Conservation (phyloP, 169 alveolate species). For the Cryptosporidium tyzzeri region DNA sequence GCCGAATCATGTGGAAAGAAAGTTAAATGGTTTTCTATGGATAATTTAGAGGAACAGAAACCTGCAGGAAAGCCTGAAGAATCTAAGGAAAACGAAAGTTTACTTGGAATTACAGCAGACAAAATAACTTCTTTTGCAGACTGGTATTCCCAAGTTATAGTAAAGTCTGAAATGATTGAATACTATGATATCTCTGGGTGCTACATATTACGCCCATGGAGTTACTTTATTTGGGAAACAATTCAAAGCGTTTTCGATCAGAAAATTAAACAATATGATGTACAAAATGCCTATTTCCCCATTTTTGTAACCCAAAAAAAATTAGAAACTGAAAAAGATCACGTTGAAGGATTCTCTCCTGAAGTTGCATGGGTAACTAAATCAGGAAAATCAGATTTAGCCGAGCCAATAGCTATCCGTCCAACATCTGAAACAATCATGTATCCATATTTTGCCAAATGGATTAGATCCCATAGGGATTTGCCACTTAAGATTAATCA, state of each 20-base stretch:
- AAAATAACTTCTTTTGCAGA: slow-evolving; percentile 86
- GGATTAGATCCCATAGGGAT: slow-evolving; percentile 99
- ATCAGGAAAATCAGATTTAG: slow-evolving; percentile 93
- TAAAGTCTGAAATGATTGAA: slow-evolving; percentile 96
- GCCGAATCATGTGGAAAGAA: slow-evolving; percentile 76
- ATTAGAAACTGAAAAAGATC: slow-evolving; percentile 96
- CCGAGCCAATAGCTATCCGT: slow-evolving; percentile 97
- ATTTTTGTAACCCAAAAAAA: slow-evolving; percentile 94
- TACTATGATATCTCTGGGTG: slow-evolving; percentile 99
- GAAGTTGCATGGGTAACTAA: slow-evolving; percentile 99
- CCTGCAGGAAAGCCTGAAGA: slow-evolving; percentile 74
- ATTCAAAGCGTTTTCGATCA: slow-evolving; percentile 92
- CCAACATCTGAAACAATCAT: slow-evolving; percentile 99
- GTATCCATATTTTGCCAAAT: slow-evolving; percentile 98
- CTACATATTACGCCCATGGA: slow-evolving; percentile 97
- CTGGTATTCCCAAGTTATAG: slow-evolving; percentile 93
- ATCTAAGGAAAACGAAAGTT: slow-evolving; percentile 76
- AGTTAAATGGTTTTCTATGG: slow-evolving; percentile 60
- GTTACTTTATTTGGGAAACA: slow-evolving; percentile 97
- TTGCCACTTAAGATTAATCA: slow-evolving; percentile 97
- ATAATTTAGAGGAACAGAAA: slow-evolving; percentile 77
- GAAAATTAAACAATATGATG: slow-evolving; percentile 90
- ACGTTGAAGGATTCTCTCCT: slow-evolving; percentile 98
- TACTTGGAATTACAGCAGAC: slow-evolving; percentile 85
- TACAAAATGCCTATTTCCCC: slow-evolving; percentile 95